Evolutionary conservation across 2,329 filamentous ascomycete genomes (phyloP), one percentile per base, ranked within the genome.

Genomic region (Colletotrichum lindemuthianum): DNA sequence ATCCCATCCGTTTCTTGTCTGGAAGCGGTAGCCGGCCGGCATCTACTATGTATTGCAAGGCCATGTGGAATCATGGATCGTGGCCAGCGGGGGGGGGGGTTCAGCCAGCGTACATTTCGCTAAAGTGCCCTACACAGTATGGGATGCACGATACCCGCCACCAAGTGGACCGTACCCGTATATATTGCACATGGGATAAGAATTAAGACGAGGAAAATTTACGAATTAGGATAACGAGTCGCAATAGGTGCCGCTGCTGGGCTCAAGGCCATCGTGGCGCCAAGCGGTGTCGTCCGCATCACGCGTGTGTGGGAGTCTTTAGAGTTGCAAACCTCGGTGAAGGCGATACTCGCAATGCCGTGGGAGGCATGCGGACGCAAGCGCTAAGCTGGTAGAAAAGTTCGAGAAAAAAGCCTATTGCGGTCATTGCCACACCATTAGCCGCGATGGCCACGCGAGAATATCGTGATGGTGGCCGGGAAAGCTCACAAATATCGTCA

Each of bases 91-190:
- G 57, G 57, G 40, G 5, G 51, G 57, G 57, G 57, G 40, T 5
- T 33, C 16, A 39, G 16, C 11, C 16, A 50, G 60, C 50, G 16
- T 15, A 8, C 43, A 24, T 15, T 37, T 48, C 11, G 24, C 40
- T 52, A 15, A 39, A 52, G 32, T 50, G 41, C 15, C 41, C 13
- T 43, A 43, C 52, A 57, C 57, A 45, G 51, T 52, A 48, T 56
- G 52, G 58, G 51, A 65, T 57, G 63, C 58, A 61, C 58, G 63
- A 65, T 52, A 57, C 58, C 63, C 63, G 58, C 58, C 51, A 36
- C 40, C 16, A 65, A 57, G 63, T 65, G 58, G 63, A 48, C 41
- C 63, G 24, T 45, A 24, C 10, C 50, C 34, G 43, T 50, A 32
- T 40, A 52, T 65, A 50, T 52, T 49, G 58, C 45, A 51, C 47